Percentiles rank a stretch among this genome's conserved stretches.
These are phyloP conservation scores for Bipolaris gigantea DNA, from an alignment of 2,329 filamentous ascomycete genomes.

Conservation along the genomic window DNA sequence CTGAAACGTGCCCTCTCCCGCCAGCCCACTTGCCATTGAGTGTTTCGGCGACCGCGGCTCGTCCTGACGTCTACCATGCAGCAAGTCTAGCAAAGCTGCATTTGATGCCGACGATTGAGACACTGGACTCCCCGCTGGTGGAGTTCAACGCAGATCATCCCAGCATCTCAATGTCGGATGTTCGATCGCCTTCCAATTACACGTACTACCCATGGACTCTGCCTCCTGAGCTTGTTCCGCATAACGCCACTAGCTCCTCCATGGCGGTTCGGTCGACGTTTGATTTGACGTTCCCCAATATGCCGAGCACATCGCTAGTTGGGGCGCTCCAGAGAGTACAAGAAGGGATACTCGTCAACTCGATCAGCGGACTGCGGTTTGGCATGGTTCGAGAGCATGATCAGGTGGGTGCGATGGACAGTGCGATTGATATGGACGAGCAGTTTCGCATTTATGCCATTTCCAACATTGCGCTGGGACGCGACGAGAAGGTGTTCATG, in stretches of 20 bases:
- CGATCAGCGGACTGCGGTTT: conserved; percentile 63
- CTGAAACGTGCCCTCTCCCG: conserved; percentile 68
- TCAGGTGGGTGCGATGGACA: conserved; percentile 43
- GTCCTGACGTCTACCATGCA: conserved; percentile 83
- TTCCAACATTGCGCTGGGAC: conserved; percentile 77
- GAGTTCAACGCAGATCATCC: conserved; percentile 58
- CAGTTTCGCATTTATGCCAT: conserved; percentile 77
- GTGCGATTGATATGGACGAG: conserved; percentile 34
- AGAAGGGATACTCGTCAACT: conserved; percentile 63
- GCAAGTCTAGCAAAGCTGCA: conserved; percentile 82
- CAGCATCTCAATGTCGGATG: conserved; percentile 58
- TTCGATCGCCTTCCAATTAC: conserved; percentile 70
- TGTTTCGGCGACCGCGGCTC: conserved; percentile 76
- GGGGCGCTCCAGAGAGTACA: conserved; percentile 59
- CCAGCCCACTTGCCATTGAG: conserved; percentile 65
- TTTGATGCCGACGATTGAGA: conserved; percentile 63
- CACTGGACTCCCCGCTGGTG: conserved; percentile 60
- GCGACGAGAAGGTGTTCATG: conserved; percentile 84
- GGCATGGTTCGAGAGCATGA: conserved; percentile 67
- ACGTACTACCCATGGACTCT: conserved; percentile 94
- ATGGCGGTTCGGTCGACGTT: conserved; percentile 73
- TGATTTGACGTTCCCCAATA: conserved; percentile 65
- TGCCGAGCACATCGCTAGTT: conserved; percentile 53
- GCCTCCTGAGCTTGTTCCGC: conserved; percentile 71
- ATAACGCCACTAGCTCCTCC: conserved; percentile 73